Conservation (phyloP, 2,329 filamentous ascomycete genomes). For the Pseudocercospora vitis region DNA sequence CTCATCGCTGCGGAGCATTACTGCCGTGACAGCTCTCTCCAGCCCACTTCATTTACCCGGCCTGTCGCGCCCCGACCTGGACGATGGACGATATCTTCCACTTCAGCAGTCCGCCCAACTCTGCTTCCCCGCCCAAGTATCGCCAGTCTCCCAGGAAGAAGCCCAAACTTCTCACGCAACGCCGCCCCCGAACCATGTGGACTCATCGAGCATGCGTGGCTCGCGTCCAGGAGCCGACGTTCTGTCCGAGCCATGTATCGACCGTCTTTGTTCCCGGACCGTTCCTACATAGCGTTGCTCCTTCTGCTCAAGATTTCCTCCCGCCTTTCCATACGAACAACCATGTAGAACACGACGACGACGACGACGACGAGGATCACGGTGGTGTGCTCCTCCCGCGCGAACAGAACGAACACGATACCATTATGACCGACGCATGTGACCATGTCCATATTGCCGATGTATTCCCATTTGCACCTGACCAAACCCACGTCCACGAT, state of each 20-base stretch:
- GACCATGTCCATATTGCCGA: constrained; percentile 5
- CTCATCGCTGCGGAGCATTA: constrained; percentile 8
- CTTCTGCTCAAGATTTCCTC: constrained; percentile 11
- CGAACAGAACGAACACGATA: constrained; percentile 4
- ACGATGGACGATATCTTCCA: constrained; percentile 32
- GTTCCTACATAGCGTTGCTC: constrained; percentile 8
- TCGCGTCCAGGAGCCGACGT: constrained; percentile 32
- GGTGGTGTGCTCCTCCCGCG: constrained; percentile 17
- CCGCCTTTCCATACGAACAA: constrained; percentile 7
- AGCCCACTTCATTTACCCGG: constrained; percentile 2
- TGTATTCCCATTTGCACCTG: background rate
- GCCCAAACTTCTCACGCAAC: constrained; percentile 19
- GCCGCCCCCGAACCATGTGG: constrained; percentile 22
- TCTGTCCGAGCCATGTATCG: constrained; percentile 27
- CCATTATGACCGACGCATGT: constrained; percentile 10
- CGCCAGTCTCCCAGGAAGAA: constrained; percentile 21
- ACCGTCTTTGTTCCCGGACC: constrained; percentile 23
- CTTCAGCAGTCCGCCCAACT: constrained; percentile 28
- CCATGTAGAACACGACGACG: constrained; percentile 13
- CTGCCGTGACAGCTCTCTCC: background rate
- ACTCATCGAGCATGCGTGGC: constrained; percentile 32
- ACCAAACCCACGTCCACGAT: constrained; percentile 9
- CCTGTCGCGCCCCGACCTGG: constrained; percentile 8
- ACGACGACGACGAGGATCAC: constrained; percentile 20
- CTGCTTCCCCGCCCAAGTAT: constrained; percentile 16